Percentiles rank a stretch among this genome's conserved stretches.
phyloP scores from a whole-genome alignment of 2,329 filamentous ascomycete species.

The Colletotrichum sp. region DNA sequence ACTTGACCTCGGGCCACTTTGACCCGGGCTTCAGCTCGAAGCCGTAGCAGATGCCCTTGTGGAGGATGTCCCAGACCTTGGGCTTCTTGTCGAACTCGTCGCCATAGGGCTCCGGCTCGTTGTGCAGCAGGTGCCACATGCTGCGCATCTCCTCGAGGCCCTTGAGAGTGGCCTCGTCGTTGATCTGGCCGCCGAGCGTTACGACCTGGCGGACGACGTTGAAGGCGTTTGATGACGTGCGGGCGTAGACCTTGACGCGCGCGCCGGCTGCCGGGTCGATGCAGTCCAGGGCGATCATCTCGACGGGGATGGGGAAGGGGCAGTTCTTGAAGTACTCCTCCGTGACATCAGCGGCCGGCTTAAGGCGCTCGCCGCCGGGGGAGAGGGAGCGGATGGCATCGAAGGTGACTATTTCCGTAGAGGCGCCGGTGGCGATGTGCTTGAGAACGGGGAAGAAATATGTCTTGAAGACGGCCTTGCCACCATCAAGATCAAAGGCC shows the following conservation, averaged over 20 bases:
- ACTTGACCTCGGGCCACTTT: conserved; percentile 27
- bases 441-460: conserved; percentile 31
- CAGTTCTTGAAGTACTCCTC: conserved; percentile 24
- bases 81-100: conserved; percentile 18
- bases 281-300: conserved; percentile 31
- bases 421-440: conserved; percentile 25
- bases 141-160: conserved; percentile 25
- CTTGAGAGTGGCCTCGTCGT: conserved; percentile 24
- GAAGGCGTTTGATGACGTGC: conserved; percentile 27
- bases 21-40: conserved; percentile 29
- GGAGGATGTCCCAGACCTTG: conserved; percentile 4
- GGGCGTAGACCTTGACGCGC: conserved; percentile 30
- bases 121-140: conserved; percentile 30
- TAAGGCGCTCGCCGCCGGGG: conserved; percentile 21
- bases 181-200: conserved; percentile 26
- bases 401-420: conserved; percentile 25
- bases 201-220: conserved; percentile 27
- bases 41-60: conserved; percentile 29
- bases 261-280: conserved; percentile 28
- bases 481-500: conserved; percentile 28
- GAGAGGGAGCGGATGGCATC: conserved; percentile 26
- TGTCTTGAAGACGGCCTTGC: conserved; percentile 25
- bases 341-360: conserved; percentile 22
- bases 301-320: conserved; percentile 25
- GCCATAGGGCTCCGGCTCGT: conserved; percentile 23